Percentiles rank a stretch among this genome's conserved stretches.
Evolutionary conservation across 2,329 filamentous ascomycete genomes (phyloP).

Genomic region (Nannizziopsis arthrosporioides): DNA sequence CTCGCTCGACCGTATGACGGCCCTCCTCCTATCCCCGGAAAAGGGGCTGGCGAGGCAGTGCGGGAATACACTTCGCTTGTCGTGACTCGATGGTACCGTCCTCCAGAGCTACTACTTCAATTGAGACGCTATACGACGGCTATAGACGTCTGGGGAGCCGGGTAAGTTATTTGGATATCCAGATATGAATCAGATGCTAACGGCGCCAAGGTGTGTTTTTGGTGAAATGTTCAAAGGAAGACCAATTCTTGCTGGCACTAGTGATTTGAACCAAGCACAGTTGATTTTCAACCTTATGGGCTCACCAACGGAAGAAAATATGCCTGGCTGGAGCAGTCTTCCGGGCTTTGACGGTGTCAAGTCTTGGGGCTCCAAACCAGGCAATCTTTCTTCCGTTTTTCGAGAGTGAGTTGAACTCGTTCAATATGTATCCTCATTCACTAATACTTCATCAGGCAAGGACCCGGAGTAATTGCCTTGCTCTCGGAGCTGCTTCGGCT

Average conservation of each 20-base stretch:
- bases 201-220: conserved; percentile 66
- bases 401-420: conserved; percentile 42
- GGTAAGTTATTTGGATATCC: conserved; percentile 45
- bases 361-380: conserved; percentile 46
- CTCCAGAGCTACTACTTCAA: conserved; percentile 80
- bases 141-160: conserved; percentile 97
- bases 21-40: conserved; percentile 60
- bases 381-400: conserved; percentile 63
- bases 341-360: conserved; percentile 69
- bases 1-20: conserved; percentile 90
- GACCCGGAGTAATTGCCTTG: conserved; percentile 62
- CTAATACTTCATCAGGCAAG: conserved; percentile 38
- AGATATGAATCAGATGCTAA: conserved; percentile 18
- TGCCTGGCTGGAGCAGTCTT: conserved; percentile 80
- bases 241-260: conserved; percentile 82
- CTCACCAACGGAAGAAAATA: conserved; percentile 74
- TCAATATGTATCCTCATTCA: background rate
- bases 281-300: conserved; percentile 91
- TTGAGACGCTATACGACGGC: conserved; percentile 89
- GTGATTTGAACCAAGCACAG: conserved; percentile 77
- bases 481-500: conserved; percentile 73
- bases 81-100: conserved; percentile 93
- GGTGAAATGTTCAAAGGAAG: conserved; percentile 94
- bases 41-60: conserved; percentile 69
- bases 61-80: conserved; percentile 94